Evolutionary conservation across 768 basidiomycete species (phyloP).

Genomic region (Rhizopogon rudus): DNA sequence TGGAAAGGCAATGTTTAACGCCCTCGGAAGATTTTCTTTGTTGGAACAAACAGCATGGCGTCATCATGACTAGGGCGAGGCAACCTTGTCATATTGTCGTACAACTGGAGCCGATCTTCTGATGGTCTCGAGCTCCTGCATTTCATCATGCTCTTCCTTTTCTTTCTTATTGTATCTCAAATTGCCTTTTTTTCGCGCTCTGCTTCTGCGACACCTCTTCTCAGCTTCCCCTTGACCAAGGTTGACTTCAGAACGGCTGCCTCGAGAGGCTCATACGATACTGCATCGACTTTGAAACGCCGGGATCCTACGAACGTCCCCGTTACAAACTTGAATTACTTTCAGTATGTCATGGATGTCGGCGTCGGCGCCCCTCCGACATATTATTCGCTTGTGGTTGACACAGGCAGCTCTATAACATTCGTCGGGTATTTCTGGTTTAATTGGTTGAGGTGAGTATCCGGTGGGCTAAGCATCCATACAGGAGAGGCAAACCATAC

Average conservation of each 20-base stretch:
- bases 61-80: too few relatives aligned
- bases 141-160: background rate
- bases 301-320: background rate
- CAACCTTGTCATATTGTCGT: too few relatives aligned
- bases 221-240: background rate
- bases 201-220: background rate
- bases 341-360: slow-evolving; percentile 8
- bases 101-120: too few relatives aligned
- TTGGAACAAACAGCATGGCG: too few relatives aligned
- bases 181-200: background rate
- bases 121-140: background rate
- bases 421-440: slow-evolving; percentile 10
- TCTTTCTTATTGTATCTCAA: background rate
- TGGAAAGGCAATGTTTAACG: too few relatives aligned
- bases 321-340: background rate
- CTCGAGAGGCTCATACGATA: background rate
- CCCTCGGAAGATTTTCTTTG: too few relatives aligned
- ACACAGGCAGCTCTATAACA: slow-evolving; percentile 20
- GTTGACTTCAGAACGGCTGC: background rate
- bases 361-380: slow-evolving; percentile 13
- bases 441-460: background rate
- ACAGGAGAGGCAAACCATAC: slow-evolving; percentile 6
- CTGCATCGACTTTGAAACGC: background rate
- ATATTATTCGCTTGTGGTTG: slow-evolving; percentile 15
- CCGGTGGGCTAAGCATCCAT: background rate